phyloP scores from a whole-genome alignment of 106 monocot genomes.

The Platanthera guangdongensis region DNA sequence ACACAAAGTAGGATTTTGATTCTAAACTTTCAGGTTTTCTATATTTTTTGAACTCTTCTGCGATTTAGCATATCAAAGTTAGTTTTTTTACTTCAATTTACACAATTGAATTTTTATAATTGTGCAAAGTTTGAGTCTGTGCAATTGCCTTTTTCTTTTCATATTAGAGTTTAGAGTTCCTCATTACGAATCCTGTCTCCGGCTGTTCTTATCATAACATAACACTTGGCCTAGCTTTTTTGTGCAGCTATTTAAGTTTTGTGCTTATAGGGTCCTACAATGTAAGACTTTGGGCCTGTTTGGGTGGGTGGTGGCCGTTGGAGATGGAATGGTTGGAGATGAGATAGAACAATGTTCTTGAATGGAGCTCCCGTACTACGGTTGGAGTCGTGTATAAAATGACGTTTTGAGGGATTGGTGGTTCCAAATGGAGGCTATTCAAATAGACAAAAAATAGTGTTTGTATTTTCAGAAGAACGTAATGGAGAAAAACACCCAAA shows the following conservation, averaged over 20 bases:
- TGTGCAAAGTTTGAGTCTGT: background rate
- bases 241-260: background rate
- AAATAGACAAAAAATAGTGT: too few relatives aligned
- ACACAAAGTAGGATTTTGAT: background rate
- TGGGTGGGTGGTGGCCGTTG: too few relatives aligned
- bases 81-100: background rate
- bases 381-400: too few relatives aligned
- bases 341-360: too few relatives aligned
- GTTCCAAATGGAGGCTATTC: too few relatives aligned
- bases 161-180: background rate
- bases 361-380: too few relatives aligned
- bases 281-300: too few relatives aligned
- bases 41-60: background rate
- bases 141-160: background rate
- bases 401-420: too few relatives aligned
- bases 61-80: too few relatives aligned
- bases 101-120: background rate
- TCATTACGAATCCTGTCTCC: background rate
- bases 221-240: background rate
- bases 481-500: too few relatives aligned
- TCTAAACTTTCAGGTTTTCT: background rate
- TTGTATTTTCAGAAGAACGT: too few relatives aligned
- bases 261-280: background rate
- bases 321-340: too few relatives aligned
- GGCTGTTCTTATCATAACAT: background rate